Evolutionary conservation across 1,139 yeast species (phyloP).

Genomic region (Hemisphaericaspora xylofermentans): DNA sequence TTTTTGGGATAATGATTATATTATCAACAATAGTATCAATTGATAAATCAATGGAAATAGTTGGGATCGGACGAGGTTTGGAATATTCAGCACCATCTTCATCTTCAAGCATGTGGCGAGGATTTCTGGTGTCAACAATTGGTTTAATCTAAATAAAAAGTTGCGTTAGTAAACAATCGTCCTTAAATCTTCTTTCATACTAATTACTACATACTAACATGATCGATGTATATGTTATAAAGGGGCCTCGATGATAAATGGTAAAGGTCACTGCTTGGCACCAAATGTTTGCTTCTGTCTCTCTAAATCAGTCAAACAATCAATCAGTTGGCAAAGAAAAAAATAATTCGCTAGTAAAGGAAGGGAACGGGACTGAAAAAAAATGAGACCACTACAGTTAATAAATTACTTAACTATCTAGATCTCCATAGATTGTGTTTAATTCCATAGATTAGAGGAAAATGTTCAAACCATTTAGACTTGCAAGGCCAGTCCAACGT

Average conservation of each 20-base stretch:
- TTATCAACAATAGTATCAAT: slow-evolving; percentile 14
- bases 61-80: slow-evolving; percentile 18
- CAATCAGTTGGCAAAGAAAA: background rate
- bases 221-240: background rate
- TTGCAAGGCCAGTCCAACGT: background rate
- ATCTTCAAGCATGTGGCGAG: slow-evolving; percentile 56
- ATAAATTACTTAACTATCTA: too few relatives aligned
- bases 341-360: background rate
- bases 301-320: too few relatives aligned
- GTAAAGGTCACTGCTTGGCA: too few relatives aligned
- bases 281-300: background rate
- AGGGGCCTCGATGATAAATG: background rate
- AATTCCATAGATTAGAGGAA: too few relatives aligned
- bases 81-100: slow-evolving; percentile 30
- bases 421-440: too few relatives aligned
- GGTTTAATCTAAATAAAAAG: slow-evolving; percentile 53
- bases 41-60: slow-evolving; percentile 13
- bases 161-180: slow-evolving; percentile 4
- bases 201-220: slow-evolving; percentile 10
- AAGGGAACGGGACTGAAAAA: too few relatives aligned
- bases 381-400: slow-evolving; percentile 4
- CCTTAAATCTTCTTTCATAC: background rate
- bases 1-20: slow-evolving; percentile 28
- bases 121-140: slow-evolving; percentile 49
- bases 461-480: slow-evolving; percentile 2